Evolutionary conservation across 805 yeast genomes (phyloP).

Genomic region (Ogataea henricii): DNA sequence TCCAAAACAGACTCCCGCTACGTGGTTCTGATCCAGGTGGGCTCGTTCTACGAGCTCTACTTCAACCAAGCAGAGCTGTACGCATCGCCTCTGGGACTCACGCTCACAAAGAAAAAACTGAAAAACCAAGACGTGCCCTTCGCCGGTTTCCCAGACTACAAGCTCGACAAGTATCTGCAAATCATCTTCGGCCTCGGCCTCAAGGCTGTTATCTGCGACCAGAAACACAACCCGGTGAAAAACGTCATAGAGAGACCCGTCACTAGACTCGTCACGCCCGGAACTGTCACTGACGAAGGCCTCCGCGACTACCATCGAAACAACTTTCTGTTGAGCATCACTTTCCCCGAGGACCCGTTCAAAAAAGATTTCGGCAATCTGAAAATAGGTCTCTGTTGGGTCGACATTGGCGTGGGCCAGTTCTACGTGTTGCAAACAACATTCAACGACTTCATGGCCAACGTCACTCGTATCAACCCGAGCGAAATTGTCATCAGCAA

Average conservation of each 20-base stretch:
- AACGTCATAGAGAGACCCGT: conserved; percentile 64
- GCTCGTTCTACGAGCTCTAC: conserved; percentile 84
- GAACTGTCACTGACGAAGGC: conserved; percentile 86
- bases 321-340: conserved; percentile 68
- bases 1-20: conserved; percentile 32
- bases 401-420: conserved; percentile 83
- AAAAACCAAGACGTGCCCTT: conserved; percentile 58
- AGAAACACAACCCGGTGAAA: conserved; percentile 38
- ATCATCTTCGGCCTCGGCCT: conserved; percentile 66
- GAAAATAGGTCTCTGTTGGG: conserved; percentile 80
- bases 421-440: conserved; percentile 68
- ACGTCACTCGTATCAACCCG: conserved; percentile 77
- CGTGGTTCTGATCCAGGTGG: conserved; percentile 77
- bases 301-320: conserved; percentile 72
- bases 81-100: conserved; percentile 71
- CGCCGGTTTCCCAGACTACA: conserved; percentile 87
- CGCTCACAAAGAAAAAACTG: conserved; percentile 60
- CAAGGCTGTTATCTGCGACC: conserved; percentile 85
- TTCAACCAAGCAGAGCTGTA: conserved; percentile 81
- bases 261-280: conserved; percentile 84
- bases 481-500: conserved; percentile 70
- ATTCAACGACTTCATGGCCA: conserved; percentile 62
- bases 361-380: conserved; percentile 36
- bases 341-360: conserved; percentile 54
- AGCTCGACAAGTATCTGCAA: conserved; percentile 71